Base-by-base conservation (phyloP, 2,329 filamentous ascomycete genomes). In the Fusarium nanum region DNA sequence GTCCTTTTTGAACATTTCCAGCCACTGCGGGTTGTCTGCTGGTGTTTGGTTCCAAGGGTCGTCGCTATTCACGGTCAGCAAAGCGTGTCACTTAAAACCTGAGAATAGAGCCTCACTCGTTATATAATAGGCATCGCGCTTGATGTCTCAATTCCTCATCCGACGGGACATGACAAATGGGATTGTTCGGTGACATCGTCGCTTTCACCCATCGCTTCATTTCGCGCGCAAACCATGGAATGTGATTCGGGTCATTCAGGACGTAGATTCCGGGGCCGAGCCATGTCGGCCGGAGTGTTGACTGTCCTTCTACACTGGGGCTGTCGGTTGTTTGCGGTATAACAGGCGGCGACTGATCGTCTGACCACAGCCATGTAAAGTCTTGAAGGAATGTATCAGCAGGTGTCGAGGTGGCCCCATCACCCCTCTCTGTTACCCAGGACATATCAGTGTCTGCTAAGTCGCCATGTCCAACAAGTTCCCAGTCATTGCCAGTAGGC, bases 41-140 rank as follows among this genome's bases (percentile, higher is more conserved):
- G 85, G 82, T 0, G 86, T 88, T 68, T 86, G 84, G 69, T 88
- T 88, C 83, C 86, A 87, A 5, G 85, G 85, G 66, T 88, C 86
- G 54, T 88, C 87, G 56, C 85, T 86, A 53, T 2, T 2, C 16
- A n/a, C 13, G 4, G 41, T 71, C 28, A 54, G 44, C 13, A 25
- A 2, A 13, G 12, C 12, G 12, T 10, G 13, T 4, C 9, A 5
- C 14, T 10, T 5, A 25, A 1, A 5, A 14, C 13, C 9, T 0
- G 2, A 18, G 4, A 14, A 41, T 8, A 2, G 5, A 4, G 1
- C 49, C 76, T 71, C 27, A 78, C 76, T 78, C 76, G 13, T 78
- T 78, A 13, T 71, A 76, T n/a, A 81, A 60, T 16, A 81, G 76
- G 30, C 74, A 77, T 4, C 77, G 71, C 5, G 78, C 78, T 59